Evolutionary conservation across 345 rosid genomes (phyloP), one percentile per base, ranked within the genome.

Genomic region (Eucalyptus cloeziana): DNA sequence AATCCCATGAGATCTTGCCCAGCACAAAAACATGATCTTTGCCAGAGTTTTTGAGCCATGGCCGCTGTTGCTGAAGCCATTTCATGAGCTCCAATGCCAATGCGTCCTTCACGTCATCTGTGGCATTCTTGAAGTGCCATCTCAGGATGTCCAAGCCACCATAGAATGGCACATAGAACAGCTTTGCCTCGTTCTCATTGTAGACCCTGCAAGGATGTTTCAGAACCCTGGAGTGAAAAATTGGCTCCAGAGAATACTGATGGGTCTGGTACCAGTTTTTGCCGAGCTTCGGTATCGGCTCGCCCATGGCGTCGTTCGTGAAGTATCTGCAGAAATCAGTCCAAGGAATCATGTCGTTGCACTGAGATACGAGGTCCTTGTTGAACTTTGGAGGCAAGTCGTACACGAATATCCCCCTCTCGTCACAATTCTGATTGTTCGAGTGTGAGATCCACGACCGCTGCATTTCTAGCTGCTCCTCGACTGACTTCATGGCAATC

Each of bases 1-100:
- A 97, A 94, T 97, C 99, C 99, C 98, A 96, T 49, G 99, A 95
- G 86, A 96, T 91, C 88, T 96, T 97, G 8, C 97, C 98, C 52
- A 96, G 87, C 47, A 95, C 99, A n/a, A 97, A 94, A 6, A 95
- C 99, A n/a, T 97, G 98, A 91, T 97, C 98, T 90, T 93, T 94
- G 8, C 98, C 98, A 1, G 94, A 91, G 85, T 94, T 95, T 67
- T 45, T 87, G 69, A 31, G 87, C 96, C 99, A 96, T 7, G 99
- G 43, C 49, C 90, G 89, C 50, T 88, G 94, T 44, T 95, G 91
- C 58, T 91, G 93, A 8, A 97, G 96, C 98, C 99, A 97, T 87
- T 93, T 95, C 37, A 96, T 85, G 40, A 96, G 92, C 79, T 97
- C 98, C 15, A 93, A 24, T 2, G 92, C 88, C 90, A 96, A 88